Base-by-base conservation (phyloP, 495 filamentous ascomycete species). In the Podospora appendiculata region DNA sequence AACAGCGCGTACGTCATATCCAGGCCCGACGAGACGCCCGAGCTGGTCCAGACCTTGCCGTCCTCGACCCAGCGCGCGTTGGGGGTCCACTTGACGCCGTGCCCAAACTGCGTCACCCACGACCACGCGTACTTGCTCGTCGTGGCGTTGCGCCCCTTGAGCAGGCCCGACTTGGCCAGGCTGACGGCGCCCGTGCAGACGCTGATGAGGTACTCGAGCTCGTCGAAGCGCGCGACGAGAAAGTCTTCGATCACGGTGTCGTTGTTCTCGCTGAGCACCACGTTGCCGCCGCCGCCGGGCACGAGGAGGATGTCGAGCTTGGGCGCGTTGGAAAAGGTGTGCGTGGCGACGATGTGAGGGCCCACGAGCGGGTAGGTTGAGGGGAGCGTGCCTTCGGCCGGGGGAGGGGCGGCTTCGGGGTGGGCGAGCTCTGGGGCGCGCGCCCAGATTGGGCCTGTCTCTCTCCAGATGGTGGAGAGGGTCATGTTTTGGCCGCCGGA, bases 231-330 rank as follows among this genome's bases (percentile, higher is more conserved):
- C 0, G 60, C 41, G 16, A 49, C 55, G 52, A 87, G 59, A 52
- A 75, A 86, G 0, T 67, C 59, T 33, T 79, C 69, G 7, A 72
- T 60, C 8, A 57, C 57, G 7, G 48, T 51, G 12, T 75, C 59
- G 45, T 68, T 66, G 13, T 48, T 52, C 10, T 69, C 57, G 8
- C 64, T 51, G 2, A 80, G 48, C 7, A 41, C 14, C 12, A 43
- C 2, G 4, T 70, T 65, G 17, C 85, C 85, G 2, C 65, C 10
- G 0, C 86, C 86, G 5, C 86, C 86, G 0, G 84, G 85, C 3
- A 90, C 67, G 43, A 89, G 61, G 4, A 89, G 72, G 9, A 87
- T 76, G 42, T 90, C 85, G 6, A 88, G 60, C 25, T 66, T 57
- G 0, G 72, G 73, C 3, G 68, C 64, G 13, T 58, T 65, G 11